Conservation (phyloP, 2,329 filamentous ascomycete genomes). For the Xylariaceae sp. region DNA sequence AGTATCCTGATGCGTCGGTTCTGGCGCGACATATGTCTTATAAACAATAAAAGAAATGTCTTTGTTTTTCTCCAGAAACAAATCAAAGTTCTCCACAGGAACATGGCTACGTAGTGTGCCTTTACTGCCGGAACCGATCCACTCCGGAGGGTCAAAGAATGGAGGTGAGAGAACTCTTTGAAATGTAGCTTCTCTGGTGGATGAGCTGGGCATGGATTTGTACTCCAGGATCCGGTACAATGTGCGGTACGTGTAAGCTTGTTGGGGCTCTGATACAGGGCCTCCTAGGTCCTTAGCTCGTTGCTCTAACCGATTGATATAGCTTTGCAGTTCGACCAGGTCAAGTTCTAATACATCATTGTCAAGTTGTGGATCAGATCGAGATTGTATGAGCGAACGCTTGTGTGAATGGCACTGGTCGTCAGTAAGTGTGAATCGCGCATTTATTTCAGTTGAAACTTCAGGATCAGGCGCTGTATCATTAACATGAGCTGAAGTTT, state of each 20-base stretch:
- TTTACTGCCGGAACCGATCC: not conserved
- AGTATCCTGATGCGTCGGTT: not conserved
- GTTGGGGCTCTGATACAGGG: not conserved
- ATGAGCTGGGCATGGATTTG: not conserved
- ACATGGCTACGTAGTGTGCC: not conserved
- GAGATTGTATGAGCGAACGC: too few relatives aligned
- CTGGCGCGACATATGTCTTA: constrained; percentile 1
- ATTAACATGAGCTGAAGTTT: too few relatives aligned
- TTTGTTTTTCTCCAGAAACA: constrained; percentile 10
- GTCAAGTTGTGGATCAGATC: not conserved
- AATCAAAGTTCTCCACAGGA: constrained; percentile 9
- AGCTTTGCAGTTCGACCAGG: not conserved
- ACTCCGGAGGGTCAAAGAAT: constrained; percentile 10
- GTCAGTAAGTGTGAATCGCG: too few relatives aligned
- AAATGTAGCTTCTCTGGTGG: not conserved
- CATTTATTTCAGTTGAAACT: too few relatives aligned
- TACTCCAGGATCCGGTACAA: not conserved
- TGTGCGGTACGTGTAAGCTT: not conserved
- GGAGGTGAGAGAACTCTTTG: not conserved
- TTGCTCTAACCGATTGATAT: constrained; percentile 2
- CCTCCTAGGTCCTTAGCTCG: not conserved
- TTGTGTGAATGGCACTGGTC: not conserved
- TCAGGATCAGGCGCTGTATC: too few relatives aligned
- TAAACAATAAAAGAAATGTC: constrained; percentile 12
- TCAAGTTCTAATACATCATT: not conserved